A percentile compares a stretch with the other conserved stretches of the same genome.
These are phyloP conservation scores for Fusarium tupiense DNA, from an alignment of 2,329 filamentous ascomycete species.

Conservation along the genomic window DNA sequence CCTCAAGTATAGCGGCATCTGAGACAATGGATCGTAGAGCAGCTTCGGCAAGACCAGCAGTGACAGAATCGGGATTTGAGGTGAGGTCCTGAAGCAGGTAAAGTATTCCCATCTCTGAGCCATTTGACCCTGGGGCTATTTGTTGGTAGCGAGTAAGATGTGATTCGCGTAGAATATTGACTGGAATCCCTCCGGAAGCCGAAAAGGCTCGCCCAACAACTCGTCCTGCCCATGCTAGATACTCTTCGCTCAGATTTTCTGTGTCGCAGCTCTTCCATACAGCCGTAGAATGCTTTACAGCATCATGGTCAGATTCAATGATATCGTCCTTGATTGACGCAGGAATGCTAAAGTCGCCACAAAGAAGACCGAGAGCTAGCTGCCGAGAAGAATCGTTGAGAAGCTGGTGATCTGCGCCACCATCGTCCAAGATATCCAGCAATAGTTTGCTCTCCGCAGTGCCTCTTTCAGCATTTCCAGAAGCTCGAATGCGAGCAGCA, in stretches of 20 bases:
- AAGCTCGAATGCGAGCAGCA: slow-evolving; percentile 72
- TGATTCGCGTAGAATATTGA: slow-evolving; percentile 69
- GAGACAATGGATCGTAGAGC: slow-evolving; percentile 67
- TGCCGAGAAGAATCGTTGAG: slow-evolving; percentile 76
- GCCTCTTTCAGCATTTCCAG: slow-evolving; percentile 74
- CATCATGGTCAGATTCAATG: slow-evolving; percentile 72
- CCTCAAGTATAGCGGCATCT: slow-evolving; percentile 57
- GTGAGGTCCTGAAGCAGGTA: slow-evolving; percentile 70
- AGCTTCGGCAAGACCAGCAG: slow-evolving; percentile 69
- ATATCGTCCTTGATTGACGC: slow-evolving; percentile 65
- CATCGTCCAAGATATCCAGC: slow-evolving; percentile 81
- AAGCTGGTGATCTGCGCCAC: slow-evolving; percentile 67
- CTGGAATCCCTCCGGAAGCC: slow-evolving; percentile 74
- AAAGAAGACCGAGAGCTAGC: slow-evolving; percentile 77
- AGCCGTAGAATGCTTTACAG: slow-evolving; percentile 68
- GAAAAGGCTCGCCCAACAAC: slow-evolving; percentile 87
- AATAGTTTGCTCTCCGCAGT: slow-evolving; percentile 84
- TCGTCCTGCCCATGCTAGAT: slow-evolving; percentile 85
- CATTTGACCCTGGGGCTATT: slow-evolving; percentile 57
- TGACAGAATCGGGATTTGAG: slow-evolving; percentile 63
- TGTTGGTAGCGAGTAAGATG: slow-evolving; percentile 61
- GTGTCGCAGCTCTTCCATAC: slow-evolving; percentile 81
- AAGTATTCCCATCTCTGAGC: slow-evolving; percentile 72
- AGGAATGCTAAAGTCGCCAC: slow-evolving; percentile 74
- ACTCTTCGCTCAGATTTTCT: slow-evolving; percentile 71